Base-by-base conservation (phyloP, 768 basidiomycete genomes). In the Suillus alpinus region DNA sequence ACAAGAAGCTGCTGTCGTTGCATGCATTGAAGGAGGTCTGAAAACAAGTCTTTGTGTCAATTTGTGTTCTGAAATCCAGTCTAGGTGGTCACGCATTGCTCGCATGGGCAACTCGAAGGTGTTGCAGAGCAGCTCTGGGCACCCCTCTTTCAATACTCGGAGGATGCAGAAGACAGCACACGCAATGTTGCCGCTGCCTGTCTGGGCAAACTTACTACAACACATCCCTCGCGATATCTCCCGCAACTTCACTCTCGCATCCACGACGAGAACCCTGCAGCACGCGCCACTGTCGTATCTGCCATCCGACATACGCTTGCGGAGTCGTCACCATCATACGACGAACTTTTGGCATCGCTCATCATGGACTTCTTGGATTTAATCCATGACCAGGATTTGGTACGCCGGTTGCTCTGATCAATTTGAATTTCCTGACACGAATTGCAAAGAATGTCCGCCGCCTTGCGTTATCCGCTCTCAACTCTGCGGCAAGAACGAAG, bases 141-240 rank as follows among this genome's bases (percentile, higher is more conserved):
- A 2, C 95, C 96, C 4, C 81, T 99, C 14, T 96, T 98, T 71
- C 86, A 92, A 67, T 91, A 94, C 71, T 94, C 94, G 12, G 89
- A 92, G 62, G 89, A 86, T 63, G 83, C 91, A 16, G 96, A 96
- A 63, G 96, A 98, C 75, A 91, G 90, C 8, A 91, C 93, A 1
- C 81, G 95, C 55, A 98, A 97, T 69, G 93, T 98, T 40, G 94
- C 95, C 29, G 95, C 97, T 50, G 95, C 96, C 3, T 98, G 95
- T 71, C 83, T 99, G 18, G 97, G 97, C 37, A 97, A 98, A 74
- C 80, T 99, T 34, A 95, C 95, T 0, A 92, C 92, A 0, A 91
- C 93, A 0, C 91, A 95, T 60, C 95, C 97, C 4, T 86, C 88
- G 0, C 87, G 87, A 66, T 99, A 96, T 72, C 80, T 98, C 18